A percentile compares a stretch with the other conserved stretches of the same genome.
phyloP scores from a whole-genome alignment of 192 early-diverging fungal genomes.

The Jimgerdemannia lactiflua region DNA sequence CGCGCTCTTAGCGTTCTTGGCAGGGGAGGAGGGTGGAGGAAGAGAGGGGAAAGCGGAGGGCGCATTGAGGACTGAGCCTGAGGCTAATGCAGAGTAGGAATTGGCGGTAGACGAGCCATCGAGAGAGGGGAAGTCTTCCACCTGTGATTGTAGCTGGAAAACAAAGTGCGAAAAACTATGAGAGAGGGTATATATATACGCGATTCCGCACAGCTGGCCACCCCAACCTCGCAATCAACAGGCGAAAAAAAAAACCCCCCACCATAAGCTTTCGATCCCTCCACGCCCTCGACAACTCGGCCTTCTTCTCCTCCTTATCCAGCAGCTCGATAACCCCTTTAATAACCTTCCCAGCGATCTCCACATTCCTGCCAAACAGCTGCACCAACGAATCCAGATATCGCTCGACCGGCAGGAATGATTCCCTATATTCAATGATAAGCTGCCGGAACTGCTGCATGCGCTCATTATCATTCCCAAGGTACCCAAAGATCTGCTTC shows the following conservation, averaged over 20 bases:
- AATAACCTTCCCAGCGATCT: slow-evolving; percentile 44
- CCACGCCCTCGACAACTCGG: slow-evolving; percentile 62
- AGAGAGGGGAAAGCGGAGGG: slow-evolving; percentile 11
- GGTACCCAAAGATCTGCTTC: slow-evolving; percentile 31
- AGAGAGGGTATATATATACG: background rate
- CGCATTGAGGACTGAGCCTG: background rate
- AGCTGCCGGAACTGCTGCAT: slow-evolving; percentile 46
- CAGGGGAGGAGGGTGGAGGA: slow-evolving; percentile 9
- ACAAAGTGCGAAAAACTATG: too few species aligned
- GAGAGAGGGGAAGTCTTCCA: slow-evolving; percentile 20
- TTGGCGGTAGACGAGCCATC: slow-evolving; percentile 14
- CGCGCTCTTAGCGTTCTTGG: slow-evolving; percentile 28
- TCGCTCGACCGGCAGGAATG: slow-evolving; percentile 28
- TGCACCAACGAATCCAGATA: slow-evolving; percentile 39
- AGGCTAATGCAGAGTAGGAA: background rate
- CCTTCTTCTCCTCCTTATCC: slow-evolving; percentile 48
- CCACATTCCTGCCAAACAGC: slow-evolving; percentile 33
- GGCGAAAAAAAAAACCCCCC: background rate
- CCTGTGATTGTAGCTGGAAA: background rate
- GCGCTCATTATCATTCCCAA: slow-evolving; percentile 27
- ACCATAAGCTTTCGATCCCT: slow-evolving; percentile 62
- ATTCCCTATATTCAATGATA: slow-evolving; percentile 44
- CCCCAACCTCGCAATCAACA: background rate
- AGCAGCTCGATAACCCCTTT: slow-evolving; percentile 46
- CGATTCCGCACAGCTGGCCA: background rate